phyloP scores from a whole-genome alignment of 129 eudicot genomes.

The Solidago caesia region DNA sequence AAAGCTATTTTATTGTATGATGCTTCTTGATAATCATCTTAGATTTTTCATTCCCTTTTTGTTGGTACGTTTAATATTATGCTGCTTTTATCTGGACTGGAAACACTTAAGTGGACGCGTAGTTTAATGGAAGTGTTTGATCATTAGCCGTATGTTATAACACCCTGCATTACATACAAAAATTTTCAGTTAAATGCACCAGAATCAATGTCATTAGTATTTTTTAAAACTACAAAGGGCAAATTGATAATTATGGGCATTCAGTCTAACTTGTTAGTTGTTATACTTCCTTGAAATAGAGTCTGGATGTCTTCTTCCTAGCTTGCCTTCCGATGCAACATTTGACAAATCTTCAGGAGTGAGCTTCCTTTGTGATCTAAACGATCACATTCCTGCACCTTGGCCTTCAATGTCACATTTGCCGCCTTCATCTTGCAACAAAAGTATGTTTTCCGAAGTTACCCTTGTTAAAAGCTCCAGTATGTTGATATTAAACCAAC shows the following conservation, averaged over 20 bases:
- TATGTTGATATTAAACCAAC: conserved; percentile 12
- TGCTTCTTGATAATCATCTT: too few species aligned
- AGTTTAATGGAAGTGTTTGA: too few species aligned
- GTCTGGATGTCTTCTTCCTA: conserved; percentile 95
- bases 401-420: conserved; percentile 81
- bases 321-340: conserved; percentile 92
- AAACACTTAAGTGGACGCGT: too few species aligned
- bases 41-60: too few species aligned
- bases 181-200: background rate
- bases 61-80: too few species aligned
- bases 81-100: too few species aligned
- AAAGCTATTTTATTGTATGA: too few species aligned
- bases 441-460: conserved; percentile 45
- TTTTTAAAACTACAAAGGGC: background rate
- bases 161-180: background rate
- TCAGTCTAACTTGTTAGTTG: background rate
- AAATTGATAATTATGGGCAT: background rate
- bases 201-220: background rate
- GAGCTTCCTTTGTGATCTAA: conserved; percentile 89
- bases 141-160: background rate
- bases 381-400: conserved; percentile 94
- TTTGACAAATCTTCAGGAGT: conserved; percentile 70
- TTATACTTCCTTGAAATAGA: conserved; percentile 36
- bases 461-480: background rate
- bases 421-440: conserved; percentile 85